Evolutionary conservation across 495 filamentous ascomycete species (phyloP), one percentile per base, ranked within the genome.

Genomic region (Penicillium lagena): DNA sequence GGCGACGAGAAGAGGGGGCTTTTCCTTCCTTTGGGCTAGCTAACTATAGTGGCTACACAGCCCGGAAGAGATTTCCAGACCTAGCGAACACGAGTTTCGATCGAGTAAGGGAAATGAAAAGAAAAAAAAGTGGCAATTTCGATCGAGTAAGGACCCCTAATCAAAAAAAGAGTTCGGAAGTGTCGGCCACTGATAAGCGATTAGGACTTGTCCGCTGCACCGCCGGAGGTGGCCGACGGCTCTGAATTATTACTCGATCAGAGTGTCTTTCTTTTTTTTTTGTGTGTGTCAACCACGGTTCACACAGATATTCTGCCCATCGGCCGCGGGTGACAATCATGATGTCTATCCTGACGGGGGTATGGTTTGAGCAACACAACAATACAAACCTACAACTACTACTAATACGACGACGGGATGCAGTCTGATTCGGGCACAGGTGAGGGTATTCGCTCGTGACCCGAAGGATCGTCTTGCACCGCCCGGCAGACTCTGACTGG

Each of bases 181-280:
- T 15, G 37, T 37, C 36, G 38, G 17, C 37, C 32, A 40, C 28
- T 42, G 42, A 56, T 46, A 57, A 50, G 51, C 42, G 28, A 12
- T 22, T 12, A 29, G 40, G 29, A 42, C 31, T 7, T 34, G 37
- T 29, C 39, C 10, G 40, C 37, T 11, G 9, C 28, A 14, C 29
- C 32, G 37, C 56, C 56, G 56, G 56, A 60, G 56, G 46, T 56
- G 53, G 45, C 56, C 56, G 56, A 60, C 43, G 42, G 28, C 9
- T 29, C 5, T 8, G 12, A 12, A 32, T 45, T 35, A 22, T 22
- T 22, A 22, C 22, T 22, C 22, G 22, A 22, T 22, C 22, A 22
- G 22, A 22, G 22, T 22, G 22, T 12, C 30, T 29, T 36, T 42
- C 35, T 31, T 22, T 2, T 12, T 22, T 29, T 36, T 42, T 39